Base-by-base conservation (phyloP, 352 stramenopile genomes). In the Lagenidium giganteum region DNA sequence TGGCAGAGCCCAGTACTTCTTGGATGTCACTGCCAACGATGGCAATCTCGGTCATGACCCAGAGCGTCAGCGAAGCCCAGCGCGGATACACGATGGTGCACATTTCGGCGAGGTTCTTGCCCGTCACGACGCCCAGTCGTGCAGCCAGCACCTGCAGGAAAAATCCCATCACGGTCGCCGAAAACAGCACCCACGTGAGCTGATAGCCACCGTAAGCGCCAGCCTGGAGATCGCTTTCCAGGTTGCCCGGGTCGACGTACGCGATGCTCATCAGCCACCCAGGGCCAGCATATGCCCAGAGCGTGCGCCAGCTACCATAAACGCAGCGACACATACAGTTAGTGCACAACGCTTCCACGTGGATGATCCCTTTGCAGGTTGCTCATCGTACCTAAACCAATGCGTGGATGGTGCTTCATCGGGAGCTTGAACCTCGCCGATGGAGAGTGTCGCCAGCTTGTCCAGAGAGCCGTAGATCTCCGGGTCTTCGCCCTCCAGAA, bases 201-300 rank as follows among this genome's bases (percentile, higher is more conserved):
- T 91, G 74, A 51, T 96, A 97, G 5, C 83, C 72, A 9, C 62
- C 70, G 23, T 96, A 97, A 3, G 81, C 82, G 25, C 93, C 93
- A 5, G 89, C 85, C 51, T 98, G 93, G 22, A 98, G 76, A 55
- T 98, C 93, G 32, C 86, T 94, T 56, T 98, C 92, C 29, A 98
- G 84, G 64, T 98, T 98, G 8, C 93, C 95, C 0, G 93, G 95
- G 48, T 98, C 93, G 28, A 98, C 72, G 61, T 98, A 98, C 30
- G 94, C 93, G 35, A 98, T 96, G 57, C 81, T 96, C 81, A 97
- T 95, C 64, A 96, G 78, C 77, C 79, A 95, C 0, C 83, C 84
- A 0, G 81, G 81, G 8, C 83, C 83, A 3, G 83, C 71, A 42
- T 93, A 94, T 29, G 65, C 74, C 83, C 83, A 94, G 17, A 94